These are phyloP conservation scores for Cryptosporidium xiaoi DNA, from an alignment of 169 alveolate genomes.

Conservation along the genomic window DNA sequence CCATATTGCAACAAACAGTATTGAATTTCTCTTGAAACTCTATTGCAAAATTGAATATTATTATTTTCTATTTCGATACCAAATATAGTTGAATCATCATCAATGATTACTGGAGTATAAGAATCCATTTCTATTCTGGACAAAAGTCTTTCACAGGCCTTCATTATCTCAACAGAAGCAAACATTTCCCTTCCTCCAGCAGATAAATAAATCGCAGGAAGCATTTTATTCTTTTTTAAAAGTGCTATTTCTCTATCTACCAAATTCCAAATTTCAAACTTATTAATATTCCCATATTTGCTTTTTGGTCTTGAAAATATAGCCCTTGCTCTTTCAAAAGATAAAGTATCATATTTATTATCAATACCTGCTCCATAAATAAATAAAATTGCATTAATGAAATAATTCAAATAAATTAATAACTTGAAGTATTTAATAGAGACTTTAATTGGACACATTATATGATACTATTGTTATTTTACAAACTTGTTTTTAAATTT, in stretches of 20 bases:
- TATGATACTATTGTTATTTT: background rate
- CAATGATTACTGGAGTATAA: slow-evolving; percentile 36
- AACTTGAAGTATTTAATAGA: background rate
- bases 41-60: slow-evolving; percentile 3
- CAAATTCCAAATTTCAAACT: slow-evolving; percentile 22
- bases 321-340: slow-evolving; percentile 38
- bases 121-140: slow-evolving; percentile 56
- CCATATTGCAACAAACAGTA: slow-evolving; percentile 68
- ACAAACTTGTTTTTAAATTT: too few relatives aligned
- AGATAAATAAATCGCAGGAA: slow-evolving; percentile 15
- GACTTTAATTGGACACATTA: background rate
- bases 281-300: background rate
- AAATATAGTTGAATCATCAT: slow-evolving; percentile 13
- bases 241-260: slow-evolving; percentile 50
- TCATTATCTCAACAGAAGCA: slow-evolving; percentile 47
- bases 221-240: background rate
- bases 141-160: slow-evolving; percentile 53
- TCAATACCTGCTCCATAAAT: background rate
- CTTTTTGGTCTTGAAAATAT: slow-evolving; percentile 19
- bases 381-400: background rate
- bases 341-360: slow-evolving; percentile 2
- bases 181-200: slow-evolving; percentile 35
- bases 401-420: background rate
- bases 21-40: slow-evolving; percentile 67
- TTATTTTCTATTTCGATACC: background rate